These are phyloP conservation scores for Yarrowia alimentaria DNA, from an alignment of 805 yeast species.

Conservation along the genomic window DNA sequence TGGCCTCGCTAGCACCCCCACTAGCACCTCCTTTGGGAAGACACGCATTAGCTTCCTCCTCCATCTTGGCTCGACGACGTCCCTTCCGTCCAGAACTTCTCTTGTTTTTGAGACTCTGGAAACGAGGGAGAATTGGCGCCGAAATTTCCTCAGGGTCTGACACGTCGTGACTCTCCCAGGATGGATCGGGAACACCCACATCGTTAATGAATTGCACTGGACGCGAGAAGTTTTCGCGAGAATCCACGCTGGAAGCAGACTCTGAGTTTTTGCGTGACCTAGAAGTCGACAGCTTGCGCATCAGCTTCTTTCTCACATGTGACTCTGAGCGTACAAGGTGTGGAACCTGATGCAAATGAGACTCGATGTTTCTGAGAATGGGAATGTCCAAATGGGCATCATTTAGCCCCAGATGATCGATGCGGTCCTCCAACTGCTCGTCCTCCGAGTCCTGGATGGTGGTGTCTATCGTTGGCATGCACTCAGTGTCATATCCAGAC, in stretches of 20 bases:
- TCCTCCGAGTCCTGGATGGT: constrained; percentile 1
- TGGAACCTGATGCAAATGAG: no score
- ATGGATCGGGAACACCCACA: constrained; percentile 4
- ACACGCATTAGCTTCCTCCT: constrained; percentile 11
- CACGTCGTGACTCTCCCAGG: constrained; percentile 3
- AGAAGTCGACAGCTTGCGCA: neutral
- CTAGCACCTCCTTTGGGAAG: no score
- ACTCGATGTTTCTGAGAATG: neutral
- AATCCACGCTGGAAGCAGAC: constrained; percentile 5
- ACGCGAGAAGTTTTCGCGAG: constrained; percentile 17
- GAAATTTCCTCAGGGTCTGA: constrained; percentile 17
- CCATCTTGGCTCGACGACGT: neutral
- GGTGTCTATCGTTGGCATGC: neutral
- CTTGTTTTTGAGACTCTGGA: neutral
- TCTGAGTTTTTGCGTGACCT: neutral
- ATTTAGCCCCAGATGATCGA: neutral
- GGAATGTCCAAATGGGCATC: neutral
- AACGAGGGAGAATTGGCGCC: constrained; percentile 4
- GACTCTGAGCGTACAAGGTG: no score
- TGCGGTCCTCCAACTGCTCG: neutral
- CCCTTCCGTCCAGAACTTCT: neutral
- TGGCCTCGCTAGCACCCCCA: neutral
- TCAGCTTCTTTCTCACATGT: constrained; percentile 6
- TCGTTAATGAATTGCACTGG: constrained; percentile 19
- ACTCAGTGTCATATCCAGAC: neutral